Evolutionary conservation across 2,329 filamentous ascomycete species (phyloP).

Genomic region (Bipolaris zeicola): DNA sequence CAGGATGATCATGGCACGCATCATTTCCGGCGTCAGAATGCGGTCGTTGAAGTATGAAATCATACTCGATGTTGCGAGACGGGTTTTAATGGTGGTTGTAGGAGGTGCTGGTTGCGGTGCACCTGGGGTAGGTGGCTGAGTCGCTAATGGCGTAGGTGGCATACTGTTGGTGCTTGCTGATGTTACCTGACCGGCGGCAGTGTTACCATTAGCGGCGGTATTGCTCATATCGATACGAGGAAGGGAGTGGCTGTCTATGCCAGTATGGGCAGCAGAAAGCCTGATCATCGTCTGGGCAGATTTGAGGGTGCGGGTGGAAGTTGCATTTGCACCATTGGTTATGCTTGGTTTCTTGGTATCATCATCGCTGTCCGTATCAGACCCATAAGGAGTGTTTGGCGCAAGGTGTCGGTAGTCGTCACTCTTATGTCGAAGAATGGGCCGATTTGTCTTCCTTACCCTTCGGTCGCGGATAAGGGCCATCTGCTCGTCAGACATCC

Average conservation of each 20-base stretch:
- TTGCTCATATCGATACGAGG: slow-evolving; percentile 27
- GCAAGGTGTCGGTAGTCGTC: slow-evolving; percentile 86
- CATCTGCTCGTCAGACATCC: slow-evolving; percentile 99
- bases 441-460: slow-evolving; percentile 75
- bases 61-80: slow-evolving; percentile 94
- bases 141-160: slow-evolving; percentile 27
- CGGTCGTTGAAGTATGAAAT: slow-evolving; percentile 98
- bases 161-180: slow-evolving; percentile 14
- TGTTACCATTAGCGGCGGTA: slow-evolving; percentile 23
- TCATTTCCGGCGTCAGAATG: slow-evolving; percentile 95
- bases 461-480: slow-evolving; percentile 84
- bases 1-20: slow-evolving; percentile 97
- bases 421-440: slow-evolving; percentile 81
- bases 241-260: slow-evolving; percentile 31
- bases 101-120: slow-evolving; percentile 40
- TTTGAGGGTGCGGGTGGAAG: slow-evolving; percentile 35
- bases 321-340: slow-evolving; percentile 17
- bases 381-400: slow-evolving; percentile 78
- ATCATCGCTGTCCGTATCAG: slow-evolving; percentile 66
- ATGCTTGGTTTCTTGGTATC: slow-evolving; percentile 25
- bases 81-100: slow-evolving; percentile 69
- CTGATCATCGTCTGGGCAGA: slow-evolving; percentile 46
- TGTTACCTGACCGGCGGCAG: slow-evolving; percentile 25
- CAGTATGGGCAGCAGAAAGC: slow-evolving; percentile 48
- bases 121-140: slow-evolving; percentile 29